These are phyloP conservation scores for Yamadazyma dushanensis DNA, from an alignment of 1,139 yeast species.

Conservation along the genomic window DNA sequence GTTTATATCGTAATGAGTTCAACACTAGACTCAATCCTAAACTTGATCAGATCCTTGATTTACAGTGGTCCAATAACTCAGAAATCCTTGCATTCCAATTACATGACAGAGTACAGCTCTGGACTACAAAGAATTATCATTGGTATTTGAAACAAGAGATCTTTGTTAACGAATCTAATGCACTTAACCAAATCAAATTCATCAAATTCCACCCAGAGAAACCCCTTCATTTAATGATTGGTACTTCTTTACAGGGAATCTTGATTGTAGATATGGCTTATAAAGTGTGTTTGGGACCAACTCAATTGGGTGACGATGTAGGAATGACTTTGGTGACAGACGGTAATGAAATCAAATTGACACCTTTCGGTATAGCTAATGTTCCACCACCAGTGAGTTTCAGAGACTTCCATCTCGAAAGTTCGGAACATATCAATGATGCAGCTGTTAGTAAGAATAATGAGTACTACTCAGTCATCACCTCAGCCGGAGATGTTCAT, in stretches of 20 bases:
- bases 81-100: slow-evolving; percentile 74
- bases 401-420: slow-evolving; percentile 55
- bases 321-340: slow-evolving; percentile 85
- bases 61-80: slow-evolving; percentile 83
- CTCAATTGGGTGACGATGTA: slow-evolving; percentile 62
- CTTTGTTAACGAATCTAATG: slow-evolving; percentile 26
- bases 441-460: slow-evolving; percentile 66
- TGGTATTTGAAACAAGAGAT: slow-evolving; percentile 93
- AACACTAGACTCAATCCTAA: slow-evolving; percentile 58
- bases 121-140: slow-evolving; percentile 92
- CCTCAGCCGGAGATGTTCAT: slow-evolving; percentile 34
- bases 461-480: slow-evolving; percentile 56
- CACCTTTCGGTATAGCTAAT: slow-evolving; percentile 83
- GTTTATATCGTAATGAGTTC: slow-evolving; percentile 88
- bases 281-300: slow-evolving; percentile 67
- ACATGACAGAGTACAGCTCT: slow-evolving; percentile 65
- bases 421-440: slow-evolving; percentile 51
- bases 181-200: slow-evolving; percentile 40
- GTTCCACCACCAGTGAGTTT: slow-evolving; percentile 94
- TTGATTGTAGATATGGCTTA: slow-evolving; percentile 72
- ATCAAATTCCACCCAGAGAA: slow-evolving; percentile 89
- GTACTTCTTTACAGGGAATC: slow-evolving; percentile 45
- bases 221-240: slow-evolving; percentile 71
- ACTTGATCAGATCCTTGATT: slow-evolving; percentile 44
- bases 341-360: slow-evolving; percentile 68